These are phyloP conservation scores for Avena sativa DNA, from an alignment of 176 grass and related monocot species.

Conservation along the genomic window DNA sequence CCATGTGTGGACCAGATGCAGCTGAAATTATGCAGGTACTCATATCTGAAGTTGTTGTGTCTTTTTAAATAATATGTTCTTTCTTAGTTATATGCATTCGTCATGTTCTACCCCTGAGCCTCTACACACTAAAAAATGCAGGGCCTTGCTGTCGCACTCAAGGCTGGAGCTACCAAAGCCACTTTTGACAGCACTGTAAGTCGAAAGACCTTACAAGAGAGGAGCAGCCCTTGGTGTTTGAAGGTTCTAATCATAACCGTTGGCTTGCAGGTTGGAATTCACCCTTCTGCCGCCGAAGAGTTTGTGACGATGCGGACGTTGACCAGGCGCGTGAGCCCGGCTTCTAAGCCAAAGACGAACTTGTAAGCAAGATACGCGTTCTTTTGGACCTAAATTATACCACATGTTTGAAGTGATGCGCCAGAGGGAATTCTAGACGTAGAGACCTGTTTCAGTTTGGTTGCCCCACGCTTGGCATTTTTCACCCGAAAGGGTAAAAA, in stretches of 20 bases:
- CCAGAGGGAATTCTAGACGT: neutral
- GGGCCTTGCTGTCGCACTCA: constrained; percentile 88
- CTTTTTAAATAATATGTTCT: neutral
- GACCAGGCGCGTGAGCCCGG: constrained; percentile 61
- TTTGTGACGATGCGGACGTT: constrained; percentile 87
- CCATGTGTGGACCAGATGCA: constrained; percentile 91
- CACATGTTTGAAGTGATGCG: neutral
- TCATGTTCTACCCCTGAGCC: neutral
- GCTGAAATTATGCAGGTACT: constrained; percentile 91
- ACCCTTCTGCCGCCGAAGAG: constrained; percentile 91
- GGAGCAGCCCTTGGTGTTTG: neutral
- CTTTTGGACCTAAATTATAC: constrained; percentile 2
- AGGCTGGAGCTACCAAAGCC: constrained; percentile 93
- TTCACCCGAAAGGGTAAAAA: neutral
- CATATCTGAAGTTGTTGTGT: neutral
- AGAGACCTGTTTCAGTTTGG: neutral
- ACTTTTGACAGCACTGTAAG: constrained; percentile 88
- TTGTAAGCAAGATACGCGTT: constrained; percentile 34
- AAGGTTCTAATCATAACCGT: neutral
- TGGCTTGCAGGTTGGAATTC: constrained; percentile 83
- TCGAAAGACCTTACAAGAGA: neutral
- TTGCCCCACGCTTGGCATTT: neutral
- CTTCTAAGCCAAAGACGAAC: constrained; percentile 68
- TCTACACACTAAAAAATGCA: constrained; percentile 23
- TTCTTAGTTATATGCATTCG: neutral